Conservation (phyloP, 1,284 basidiomycete genomes). For the Naganishia sp. region DNA sequence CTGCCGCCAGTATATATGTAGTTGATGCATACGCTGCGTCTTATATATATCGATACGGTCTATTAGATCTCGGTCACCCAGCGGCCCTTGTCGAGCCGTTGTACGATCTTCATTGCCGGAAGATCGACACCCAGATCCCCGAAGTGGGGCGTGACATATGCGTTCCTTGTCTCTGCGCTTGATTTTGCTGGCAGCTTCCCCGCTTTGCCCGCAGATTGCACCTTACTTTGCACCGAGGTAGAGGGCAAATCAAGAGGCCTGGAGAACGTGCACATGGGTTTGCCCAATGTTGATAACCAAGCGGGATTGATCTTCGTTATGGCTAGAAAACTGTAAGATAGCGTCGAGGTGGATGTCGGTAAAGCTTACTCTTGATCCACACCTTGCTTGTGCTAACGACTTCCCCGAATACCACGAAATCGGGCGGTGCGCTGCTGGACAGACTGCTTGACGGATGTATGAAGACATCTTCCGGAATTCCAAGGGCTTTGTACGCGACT, state of each 20-base stretch:
- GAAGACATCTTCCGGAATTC: conserved; percentile 82
- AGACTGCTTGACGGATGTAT: conserved; percentile 88
- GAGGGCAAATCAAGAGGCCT: conserved; percentile 73
- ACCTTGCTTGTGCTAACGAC: conserved; percentile 70
- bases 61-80: conserved; percentile 45
- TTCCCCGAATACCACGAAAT: conserved; percentile 84
- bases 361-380: conserved; percentile 73
- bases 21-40: too few species aligned
- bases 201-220: conserved; percentile 35
- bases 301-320: conserved; percentile 82
- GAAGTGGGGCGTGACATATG: conserved; percentile 75
- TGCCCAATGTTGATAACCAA: conserved; percentile 82
- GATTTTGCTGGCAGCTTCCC: conserved; percentile 52
- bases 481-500: conserved; percentile 81
- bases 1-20: conserved; percentile 1
- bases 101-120: conserved; percentile 66
- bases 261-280: conserved; percentile 80
- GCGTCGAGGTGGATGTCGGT: conserved; percentile 12
- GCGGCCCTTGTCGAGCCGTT: conserved; percentile 52
- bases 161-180: conserved; percentile 55
- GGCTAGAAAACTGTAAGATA: conserved; percentile 56
- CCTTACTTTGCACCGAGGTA: conserved; percentile 34
- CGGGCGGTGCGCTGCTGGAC: conserved; percentile 71
- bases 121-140: conserved; percentile 81
- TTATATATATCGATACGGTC: too few species aligned